phyloP scores from a whole-genome alignment of 139 green algal species.

The Ettlia oleoabundans region DNA sequence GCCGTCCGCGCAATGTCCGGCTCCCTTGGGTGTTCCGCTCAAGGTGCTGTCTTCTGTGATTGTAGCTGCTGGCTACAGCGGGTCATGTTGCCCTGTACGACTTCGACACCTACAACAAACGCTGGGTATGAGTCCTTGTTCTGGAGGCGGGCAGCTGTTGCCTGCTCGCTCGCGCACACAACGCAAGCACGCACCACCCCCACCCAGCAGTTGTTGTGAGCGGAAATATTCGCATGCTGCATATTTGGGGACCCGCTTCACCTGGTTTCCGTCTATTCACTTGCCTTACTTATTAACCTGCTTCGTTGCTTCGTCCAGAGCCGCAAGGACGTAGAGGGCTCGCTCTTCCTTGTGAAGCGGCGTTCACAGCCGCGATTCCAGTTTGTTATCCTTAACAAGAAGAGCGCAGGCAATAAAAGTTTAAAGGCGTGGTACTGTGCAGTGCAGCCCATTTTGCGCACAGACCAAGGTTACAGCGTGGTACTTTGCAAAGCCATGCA shows the following conservation, averaged over 20 bases:
- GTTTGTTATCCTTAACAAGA: conserved; percentile 92
- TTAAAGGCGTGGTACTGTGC: not conserved
- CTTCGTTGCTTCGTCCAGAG: conserved; percentile 37
- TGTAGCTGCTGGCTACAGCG: conserved; percentile 65
- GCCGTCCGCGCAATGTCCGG: too few species aligned
- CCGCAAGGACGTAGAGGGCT: conserved; percentile 91
- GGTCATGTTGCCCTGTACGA: conserved; percentile 85
- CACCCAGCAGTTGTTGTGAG: too few species aligned
- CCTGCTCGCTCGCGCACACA: too few species aligned
- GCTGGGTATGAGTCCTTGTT: conserved; percentile 80
- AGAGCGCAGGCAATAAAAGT: conserved; percentile 54
- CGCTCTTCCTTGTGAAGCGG: conserved; percentile 88
- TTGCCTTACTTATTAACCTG: not conserved
- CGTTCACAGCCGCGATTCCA: conserved; percentile 71
- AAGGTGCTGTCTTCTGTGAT: too few species aligned
- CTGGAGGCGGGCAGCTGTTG: too few species aligned
- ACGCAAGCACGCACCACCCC: too few species aligned
- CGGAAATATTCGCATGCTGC: not conserved
- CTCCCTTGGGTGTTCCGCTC: too few species aligned
- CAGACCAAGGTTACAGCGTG: too few species aligned
- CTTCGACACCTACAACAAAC: conserved; percentile 66
- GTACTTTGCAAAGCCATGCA: too few species aligned
- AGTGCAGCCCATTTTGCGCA: too few species aligned
- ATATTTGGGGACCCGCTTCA: not conserved
- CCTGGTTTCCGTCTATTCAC: not conserved